Conservation (phyloP, 331 rosid species). For the Rhamnella rubrinervis region DNA sequence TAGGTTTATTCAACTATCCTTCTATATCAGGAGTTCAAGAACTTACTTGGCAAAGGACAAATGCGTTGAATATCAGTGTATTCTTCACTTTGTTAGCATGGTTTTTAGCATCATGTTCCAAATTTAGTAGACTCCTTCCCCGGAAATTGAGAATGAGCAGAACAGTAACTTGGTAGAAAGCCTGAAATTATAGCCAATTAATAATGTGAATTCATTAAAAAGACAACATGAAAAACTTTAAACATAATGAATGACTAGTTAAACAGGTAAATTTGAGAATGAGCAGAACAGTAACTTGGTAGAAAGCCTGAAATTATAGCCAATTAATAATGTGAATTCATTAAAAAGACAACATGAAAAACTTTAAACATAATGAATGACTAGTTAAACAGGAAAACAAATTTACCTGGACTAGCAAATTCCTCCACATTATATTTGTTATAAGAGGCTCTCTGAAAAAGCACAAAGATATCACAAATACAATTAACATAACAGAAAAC, state of each 20-base stretch:
- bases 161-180: constrained; percentile 75
- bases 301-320: constrained; percentile 59
- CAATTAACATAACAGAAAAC: not conserved
- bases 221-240: not conserved
- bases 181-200: constrained; percentile 44
- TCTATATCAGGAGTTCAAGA: constrained; percentile 7
- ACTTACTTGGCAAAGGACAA: constrained; percentile 93
- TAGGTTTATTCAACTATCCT: not conserved
- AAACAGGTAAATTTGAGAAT: too few relatives aligned
- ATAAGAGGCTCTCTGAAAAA: constrained; percentile 82
- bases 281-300: constrained; percentile 81
- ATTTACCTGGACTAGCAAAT: constrained; percentile 78
- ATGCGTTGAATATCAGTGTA: constrained; percentile 83
- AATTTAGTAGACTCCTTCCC: constrained; percentile 53
- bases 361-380: constrained; percentile 10
- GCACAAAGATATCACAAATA: not conserved
- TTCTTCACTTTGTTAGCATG: constrained; percentile 70
- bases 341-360: constrained; percentile 3
- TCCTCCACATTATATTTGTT: constrained; percentile 91
- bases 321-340: not conserved
- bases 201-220: not conserved
- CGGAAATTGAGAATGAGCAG: constrained; percentile 68
- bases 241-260: constrained; percentile 5
- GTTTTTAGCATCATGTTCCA: constrained; percentile 20
- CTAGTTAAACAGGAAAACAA: not conserved